phyloP scores from a whole-genome alignment of 2,329 filamentous ascomycete genomes.

The Diplocarpon mali region DNA sequence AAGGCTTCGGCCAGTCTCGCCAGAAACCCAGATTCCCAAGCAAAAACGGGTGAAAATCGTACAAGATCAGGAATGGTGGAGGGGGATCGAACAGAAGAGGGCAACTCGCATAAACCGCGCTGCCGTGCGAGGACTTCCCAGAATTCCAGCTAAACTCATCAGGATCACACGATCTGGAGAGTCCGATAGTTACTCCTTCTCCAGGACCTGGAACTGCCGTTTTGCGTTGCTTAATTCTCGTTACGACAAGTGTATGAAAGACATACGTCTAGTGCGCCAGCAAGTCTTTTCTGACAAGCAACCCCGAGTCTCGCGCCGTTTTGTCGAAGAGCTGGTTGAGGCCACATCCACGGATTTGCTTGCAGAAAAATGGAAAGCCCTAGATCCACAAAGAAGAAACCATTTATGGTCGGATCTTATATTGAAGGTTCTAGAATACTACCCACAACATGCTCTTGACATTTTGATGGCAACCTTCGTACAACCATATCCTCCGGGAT shows the following conservation, averaged over 20 bases:
- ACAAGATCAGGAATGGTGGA: no score
- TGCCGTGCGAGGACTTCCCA: neutral
- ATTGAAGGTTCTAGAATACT: slow-evolving; percentile 8
- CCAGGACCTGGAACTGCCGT: slow-evolving; percentile 7
- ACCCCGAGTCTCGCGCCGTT: no score
- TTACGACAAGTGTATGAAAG: neutral
- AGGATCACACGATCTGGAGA: slow-evolving; percentile 1
- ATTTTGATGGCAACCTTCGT: slow-evolving; percentile 18
- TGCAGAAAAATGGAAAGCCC: slow-evolving; percentile 7
- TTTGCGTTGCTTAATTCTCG: slow-evolving; percentile 9
- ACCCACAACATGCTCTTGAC: slow-evolving; percentile 16
- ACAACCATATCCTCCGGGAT: slow-evolving; percentile 14
- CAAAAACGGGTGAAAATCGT: no score
- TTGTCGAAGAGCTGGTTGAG: neutral
- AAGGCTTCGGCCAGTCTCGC: no score
- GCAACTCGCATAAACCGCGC: neutral
- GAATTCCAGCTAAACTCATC: slow-evolving; percentile 1
- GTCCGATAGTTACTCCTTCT: neutral
- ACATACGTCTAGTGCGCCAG: no score
- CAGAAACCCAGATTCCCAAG: no score
- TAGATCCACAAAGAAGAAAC: neutral
- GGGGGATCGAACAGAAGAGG: no score
- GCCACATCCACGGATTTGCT: slow-evolving; percentile 1
- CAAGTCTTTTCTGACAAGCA: no score
- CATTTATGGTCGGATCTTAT: slow-evolving; percentile 18